Evolutionary conservation across 2,329 filamentous ascomycete species (phyloP).

Genomic region (Aspergillus pseudoglaucus): DNA sequence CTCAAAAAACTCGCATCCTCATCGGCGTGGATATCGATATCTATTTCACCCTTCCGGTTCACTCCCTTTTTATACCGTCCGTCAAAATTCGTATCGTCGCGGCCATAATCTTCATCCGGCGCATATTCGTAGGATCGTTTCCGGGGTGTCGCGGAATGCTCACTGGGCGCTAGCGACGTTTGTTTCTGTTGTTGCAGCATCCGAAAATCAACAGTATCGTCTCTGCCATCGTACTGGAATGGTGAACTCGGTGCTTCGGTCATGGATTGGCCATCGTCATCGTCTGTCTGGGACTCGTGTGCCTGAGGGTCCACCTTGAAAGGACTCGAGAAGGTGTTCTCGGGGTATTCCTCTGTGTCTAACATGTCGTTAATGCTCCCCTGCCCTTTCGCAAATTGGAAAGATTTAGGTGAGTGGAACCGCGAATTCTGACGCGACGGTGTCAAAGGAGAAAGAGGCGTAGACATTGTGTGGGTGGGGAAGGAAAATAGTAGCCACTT

Average conservation of each 20-base stretch:
- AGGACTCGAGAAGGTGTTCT: conserved; percentile 22
- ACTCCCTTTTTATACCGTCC: conserved; percentile 24
- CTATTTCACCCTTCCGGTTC: conserved; percentile 13
- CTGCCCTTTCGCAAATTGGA: conserved; percentile 10
- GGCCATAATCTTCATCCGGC: conserved; percentile 9
- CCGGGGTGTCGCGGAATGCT: conserved; percentile 13
- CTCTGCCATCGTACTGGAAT: conserved; percentile 27
- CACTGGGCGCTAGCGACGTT: conserved; percentile 5
- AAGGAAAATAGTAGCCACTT: not conserved
- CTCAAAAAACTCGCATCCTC: conserved; percentile 19
- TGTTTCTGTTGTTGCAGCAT: conserved; percentile 12
- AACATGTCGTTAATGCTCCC: conserved; percentile 11
- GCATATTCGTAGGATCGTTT: conserved; percentile 17
- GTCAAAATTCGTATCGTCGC: conserved; percentile 6
- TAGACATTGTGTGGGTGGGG: conserved; percentile 26
- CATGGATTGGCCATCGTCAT: conserved; percentile 17
- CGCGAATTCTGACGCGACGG: conserved; percentile 37
- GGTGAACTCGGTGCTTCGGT: conserved; percentile 30
- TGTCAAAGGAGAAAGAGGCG: conserved; percentile 36
- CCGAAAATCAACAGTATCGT: conserved; percentile 28
- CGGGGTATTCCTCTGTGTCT: conserved; percentile 13
- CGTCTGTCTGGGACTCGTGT: conserved; percentile 10
- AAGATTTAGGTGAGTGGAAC: conserved; percentile 22
- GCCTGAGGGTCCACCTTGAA: conserved; percentile 14
- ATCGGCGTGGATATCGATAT: conserved; percentile 22